Conservation (phyloP, 192 early-diverging fungal genomes). For the Mortierella claussenii region DNA sequence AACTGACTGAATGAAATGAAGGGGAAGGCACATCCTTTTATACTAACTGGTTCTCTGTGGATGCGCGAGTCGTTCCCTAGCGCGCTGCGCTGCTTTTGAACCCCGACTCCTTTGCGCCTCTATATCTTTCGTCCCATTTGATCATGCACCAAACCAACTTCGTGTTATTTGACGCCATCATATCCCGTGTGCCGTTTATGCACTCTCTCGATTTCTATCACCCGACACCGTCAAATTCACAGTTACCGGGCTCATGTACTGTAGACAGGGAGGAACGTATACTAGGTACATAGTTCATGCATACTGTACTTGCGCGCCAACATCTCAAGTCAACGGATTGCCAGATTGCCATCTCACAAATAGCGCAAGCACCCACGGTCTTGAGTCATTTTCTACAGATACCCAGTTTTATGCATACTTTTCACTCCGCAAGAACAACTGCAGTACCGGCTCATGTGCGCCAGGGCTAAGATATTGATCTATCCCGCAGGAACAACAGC, state of each 20-base stretch:
- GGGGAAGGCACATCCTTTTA: constrained; percentile 14
- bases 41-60: constrained; percentile 15
- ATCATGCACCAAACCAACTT: constrained; percentile 8
- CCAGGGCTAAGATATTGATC: constrained; percentile 12
- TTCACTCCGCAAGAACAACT: not conserved
- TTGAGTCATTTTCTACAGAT: constrained; percentile 3
- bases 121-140: not conserved
- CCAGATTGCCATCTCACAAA: constrained; percentile 7
- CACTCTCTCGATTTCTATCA: constrained; percentile 16
- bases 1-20: constrained; percentile 15
- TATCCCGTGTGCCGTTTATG: constrained; percentile 13
- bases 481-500: constrained; percentile 10
- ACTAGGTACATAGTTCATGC: too few species aligned
- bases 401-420: not conserved
- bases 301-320: too few species aligned
- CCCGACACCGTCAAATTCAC: not conserved
- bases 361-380: constrained; percentile 19
- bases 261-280: too few species aligned
- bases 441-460: constrained; percentile 11
- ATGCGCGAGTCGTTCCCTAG: constrained; percentile 10
- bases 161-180: constrained; percentile 22
- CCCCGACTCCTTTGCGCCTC: constrained; percentile 22
- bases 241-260: too few species aligned
- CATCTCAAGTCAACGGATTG: too few species aligned
- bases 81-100: constrained; percentile 16